Conservation (phyloP, 352 stramenopile species). For the Phytophthora macrochlamydospora region DNA sequence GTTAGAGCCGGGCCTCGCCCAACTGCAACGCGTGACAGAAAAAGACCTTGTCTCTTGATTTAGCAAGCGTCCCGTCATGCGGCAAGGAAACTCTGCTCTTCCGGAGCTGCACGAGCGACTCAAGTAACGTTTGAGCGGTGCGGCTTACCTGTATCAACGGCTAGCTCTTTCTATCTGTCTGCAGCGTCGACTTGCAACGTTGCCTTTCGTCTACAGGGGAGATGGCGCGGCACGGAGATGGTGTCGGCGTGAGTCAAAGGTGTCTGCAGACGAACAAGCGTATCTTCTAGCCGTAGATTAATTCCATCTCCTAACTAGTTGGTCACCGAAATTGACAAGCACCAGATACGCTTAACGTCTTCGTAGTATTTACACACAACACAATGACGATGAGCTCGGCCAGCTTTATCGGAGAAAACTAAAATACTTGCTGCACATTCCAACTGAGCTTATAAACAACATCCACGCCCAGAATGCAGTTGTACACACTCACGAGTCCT, state of each 20-base stretch:
- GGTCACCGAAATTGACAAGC: neutral
- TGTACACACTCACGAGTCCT: conserved; percentile 35
- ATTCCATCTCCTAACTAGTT: neutral
- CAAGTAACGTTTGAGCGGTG: neutral
- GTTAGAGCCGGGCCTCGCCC: neutral
- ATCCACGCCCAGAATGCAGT: conserved; percentile 2
- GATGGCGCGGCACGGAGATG: neutral
- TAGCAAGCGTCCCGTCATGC: neutral
- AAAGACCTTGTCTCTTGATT: neutral
- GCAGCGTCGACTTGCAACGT: neutral
- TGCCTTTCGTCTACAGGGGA: neutral
- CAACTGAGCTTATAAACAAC: conserved; percentile 29
- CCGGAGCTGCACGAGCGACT: neutral
- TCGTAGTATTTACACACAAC: conserved; percentile 38
- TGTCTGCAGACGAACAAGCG: neutral
- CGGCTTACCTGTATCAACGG: no score
- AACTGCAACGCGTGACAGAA: neutral
- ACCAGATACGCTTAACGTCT: neutral
- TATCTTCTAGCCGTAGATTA: neutral
- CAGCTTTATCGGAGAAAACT: conserved; percentile 14
- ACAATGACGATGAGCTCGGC: conserved; percentile 2
- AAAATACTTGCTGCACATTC: conserved; percentile 24
- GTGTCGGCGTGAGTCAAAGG: neutral
- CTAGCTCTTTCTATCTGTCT: neutral
- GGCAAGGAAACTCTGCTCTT: neutral